Evolutionary conservation across 495 filamentous ascomycete species (phyloP), one percentile per base, ranked within the genome.

Genomic region (Penicillium angulare): DNA sequence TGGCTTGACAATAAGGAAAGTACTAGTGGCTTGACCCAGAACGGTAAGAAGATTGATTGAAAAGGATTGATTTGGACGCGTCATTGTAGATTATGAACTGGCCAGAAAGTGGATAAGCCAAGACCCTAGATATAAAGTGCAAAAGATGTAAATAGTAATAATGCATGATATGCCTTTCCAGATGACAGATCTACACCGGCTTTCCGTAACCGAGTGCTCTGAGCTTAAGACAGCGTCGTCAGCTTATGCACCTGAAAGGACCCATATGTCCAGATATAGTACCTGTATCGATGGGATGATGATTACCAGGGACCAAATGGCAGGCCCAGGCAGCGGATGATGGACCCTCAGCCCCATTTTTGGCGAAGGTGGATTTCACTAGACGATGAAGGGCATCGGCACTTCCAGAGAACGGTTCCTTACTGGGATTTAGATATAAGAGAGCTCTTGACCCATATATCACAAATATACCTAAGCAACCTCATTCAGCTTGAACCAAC

Each of bases 191-290:
- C 2, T n/a, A 15, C 13, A n/a, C 13, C 27, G 27, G 13, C 8
- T 7, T 1, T 40, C 43, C 35, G 41, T 26, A 23, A 12, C 9
- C 35, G 12, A 22, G 12, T 39, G 43, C 18, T 20, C 43, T 43
- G 40, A 52, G 45, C 26, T 40, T 52, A 18, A 52, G 50, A 52
- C 35, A 52, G 38, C 12, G 9, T 42, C 43, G 43, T 52, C 42
- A 40, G 35, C 20, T 10, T 31, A 3, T 4, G 24, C 16, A 26
- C 18, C 13, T 26, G 13, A 31, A 13, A 12, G 7, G 21, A 9
- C 15, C 47, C 1, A 20, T 24, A 34, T 10, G 16, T 36, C 3
- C 40, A 36, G 21, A 36, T 21, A n/a, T n/a, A n/a, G n/a, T n/a
- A n/a, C n/a, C n/a, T n/a, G n/a, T n/a, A n/a, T n/a, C n/a, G n/a